Conservation (phyloP, 2,329 filamentous ascomycete species). For the Aspergillus costaricaensis region DNA sequence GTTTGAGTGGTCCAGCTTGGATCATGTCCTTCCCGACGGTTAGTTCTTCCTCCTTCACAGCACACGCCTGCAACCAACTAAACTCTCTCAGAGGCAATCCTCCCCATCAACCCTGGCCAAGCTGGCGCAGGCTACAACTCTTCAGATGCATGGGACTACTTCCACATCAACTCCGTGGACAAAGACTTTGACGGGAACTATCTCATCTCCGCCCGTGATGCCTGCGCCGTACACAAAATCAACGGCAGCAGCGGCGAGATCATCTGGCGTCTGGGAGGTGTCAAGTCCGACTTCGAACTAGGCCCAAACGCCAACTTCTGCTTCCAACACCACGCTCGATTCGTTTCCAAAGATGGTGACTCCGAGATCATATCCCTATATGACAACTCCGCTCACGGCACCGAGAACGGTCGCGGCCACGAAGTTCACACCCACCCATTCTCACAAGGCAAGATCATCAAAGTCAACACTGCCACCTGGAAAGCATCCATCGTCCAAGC, state of each 20-base stretch:
- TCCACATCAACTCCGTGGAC: slow-evolving; percentile 42
- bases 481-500: too few species aligned
- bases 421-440: slow-evolving; percentile 20
- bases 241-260: slow-evolving; percentile 35
- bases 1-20: too few species aligned
- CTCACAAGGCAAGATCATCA: too few species aligned
- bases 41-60: too few species aligned
- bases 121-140: too few species aligned
- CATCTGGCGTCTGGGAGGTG: slow-evolving; percentile 41
- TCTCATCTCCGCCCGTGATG: slow-evolving; percentile 39
- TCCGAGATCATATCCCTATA: slow-evolving; percentile 31
- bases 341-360: slow-evolving; percentile 27
- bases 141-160: slow-evolving; percentile 23
- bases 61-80: too few species aligned
- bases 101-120: too few species aligned
- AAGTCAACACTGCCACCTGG: too few species aligned
- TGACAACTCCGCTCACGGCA: slow-evolving; percentile 32
- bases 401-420: slow-evolving; percentile 29
- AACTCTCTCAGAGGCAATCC: too few species aligned
- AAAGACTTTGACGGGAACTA: slow-evolving; percentile 41
- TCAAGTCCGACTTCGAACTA: slow-evolving; percentile 29
- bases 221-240: slow-evolving; percentile 39
- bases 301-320: slow-evolving; percentile 35
- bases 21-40: too few species aligned
- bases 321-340: slow-evolving; percentile 38